phyloP scores from a whole-genome alignment of 2,329 filamentous ascomycete species.

The Ophiocordyceps robertsii region DNA sequence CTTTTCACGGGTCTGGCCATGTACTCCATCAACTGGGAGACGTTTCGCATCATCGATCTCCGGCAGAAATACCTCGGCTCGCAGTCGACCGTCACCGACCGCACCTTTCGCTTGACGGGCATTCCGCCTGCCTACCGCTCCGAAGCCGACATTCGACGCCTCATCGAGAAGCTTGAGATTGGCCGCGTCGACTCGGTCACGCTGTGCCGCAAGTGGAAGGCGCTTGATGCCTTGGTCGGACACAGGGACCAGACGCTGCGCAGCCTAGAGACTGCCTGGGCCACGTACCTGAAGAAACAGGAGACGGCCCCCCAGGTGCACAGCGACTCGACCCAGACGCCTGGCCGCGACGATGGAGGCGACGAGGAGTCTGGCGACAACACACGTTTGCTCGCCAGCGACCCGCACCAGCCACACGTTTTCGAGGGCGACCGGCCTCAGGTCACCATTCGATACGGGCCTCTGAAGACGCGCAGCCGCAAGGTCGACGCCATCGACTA shows the following conservation, averaged over 20 bases:
- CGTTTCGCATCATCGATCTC: conserved; percentile 69
- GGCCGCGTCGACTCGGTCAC: conserved; percentile 82
- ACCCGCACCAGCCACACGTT: conserved; percentile 14
- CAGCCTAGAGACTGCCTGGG: conserved; percentile 74
- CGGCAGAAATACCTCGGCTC: conserved; percentile 85
- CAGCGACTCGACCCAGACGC: conserved; percentile 4
- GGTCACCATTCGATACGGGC: conserved; percentile 65
- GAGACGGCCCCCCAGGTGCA: conserved; percentile 5
- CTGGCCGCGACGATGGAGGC: conserved; percentile 5
- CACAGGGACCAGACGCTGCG: conserved; percentile 52
- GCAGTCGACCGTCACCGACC: conserved; percentile 90
- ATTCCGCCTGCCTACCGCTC: conserved; percentile 69
- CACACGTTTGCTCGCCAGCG: conserved; percentile 43
- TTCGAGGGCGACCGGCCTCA: conserved; percentile 45
- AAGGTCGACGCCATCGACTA: conserved; percentile 87
- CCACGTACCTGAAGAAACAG: conserved; percentile 38
- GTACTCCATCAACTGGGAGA: conserved; percentile 73
- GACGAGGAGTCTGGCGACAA: conserved; percentile 39
- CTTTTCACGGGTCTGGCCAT: conserved; percentile 74
- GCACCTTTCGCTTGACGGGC: conserved; percentile 81
- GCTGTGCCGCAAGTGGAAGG: conserved; percentile 75
- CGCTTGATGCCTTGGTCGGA: conserved; percentile 62
- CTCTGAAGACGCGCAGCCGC: conserved; percentile 55
- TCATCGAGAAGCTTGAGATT: conserved; percentile 78
- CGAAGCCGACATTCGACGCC: conserved; percentile 70